A percentile compares a stretch with the other conserved stretches of the same genome.
phyloP scores from a whole-genome alignment of 2,329 filamentous ascomycete species.

The Fusarium caatingaense region DNA sequence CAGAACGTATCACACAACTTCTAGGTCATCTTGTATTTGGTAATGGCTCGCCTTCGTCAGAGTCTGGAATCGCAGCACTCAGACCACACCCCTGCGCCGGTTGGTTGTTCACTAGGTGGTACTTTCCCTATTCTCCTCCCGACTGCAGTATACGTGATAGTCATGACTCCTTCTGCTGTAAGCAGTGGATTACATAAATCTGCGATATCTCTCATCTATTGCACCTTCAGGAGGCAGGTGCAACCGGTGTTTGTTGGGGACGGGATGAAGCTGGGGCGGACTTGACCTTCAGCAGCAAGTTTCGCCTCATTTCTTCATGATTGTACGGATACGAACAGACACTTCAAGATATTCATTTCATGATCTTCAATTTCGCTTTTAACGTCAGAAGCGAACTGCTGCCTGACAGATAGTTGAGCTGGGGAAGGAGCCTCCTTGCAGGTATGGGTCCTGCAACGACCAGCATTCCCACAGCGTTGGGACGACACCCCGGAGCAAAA shows the following conservation, averaged over 20 bases:
- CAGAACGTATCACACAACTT: no score
- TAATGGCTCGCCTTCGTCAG: no score
- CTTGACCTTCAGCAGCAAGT: fast-evolving
- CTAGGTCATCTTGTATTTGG: no score
- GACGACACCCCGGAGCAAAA: not conserved
- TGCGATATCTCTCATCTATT: not conserved
- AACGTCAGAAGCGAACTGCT: not conserved
- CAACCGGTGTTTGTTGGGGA: not conserved
- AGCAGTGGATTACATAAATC: fast-evolving
- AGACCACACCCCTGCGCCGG: no score
- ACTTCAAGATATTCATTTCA: no score
- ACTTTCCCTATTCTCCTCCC: no score
- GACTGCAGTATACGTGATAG: fast-evolving
- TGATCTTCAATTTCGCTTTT: not conserved
- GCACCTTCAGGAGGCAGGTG: not conserved
- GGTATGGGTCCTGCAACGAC: not conserved
- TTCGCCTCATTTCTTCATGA: not conserved
- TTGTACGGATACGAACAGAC: no score
- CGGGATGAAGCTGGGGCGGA: not conserved
- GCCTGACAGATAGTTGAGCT: not conserved
- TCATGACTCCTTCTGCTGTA: not conserved
- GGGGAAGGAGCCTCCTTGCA: not conserved
- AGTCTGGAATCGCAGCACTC: no score
- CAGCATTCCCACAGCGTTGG: not conserved
- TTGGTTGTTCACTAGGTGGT: no score